These are phyloP conservation scores for Gymnopilus junonius DNA, from an alignment of 768 basidiomycete species.

Conservation along the genomic window DNA sequence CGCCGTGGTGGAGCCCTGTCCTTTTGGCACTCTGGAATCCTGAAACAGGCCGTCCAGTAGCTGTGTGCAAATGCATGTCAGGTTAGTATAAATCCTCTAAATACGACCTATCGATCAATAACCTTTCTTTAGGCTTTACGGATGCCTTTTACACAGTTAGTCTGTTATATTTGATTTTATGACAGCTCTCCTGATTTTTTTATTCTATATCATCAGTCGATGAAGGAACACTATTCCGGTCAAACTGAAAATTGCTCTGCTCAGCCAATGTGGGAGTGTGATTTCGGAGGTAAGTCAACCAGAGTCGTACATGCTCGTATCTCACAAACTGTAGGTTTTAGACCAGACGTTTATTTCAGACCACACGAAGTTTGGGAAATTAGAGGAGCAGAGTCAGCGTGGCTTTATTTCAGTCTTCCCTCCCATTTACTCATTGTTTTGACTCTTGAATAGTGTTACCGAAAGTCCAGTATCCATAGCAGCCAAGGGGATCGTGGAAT, in stretches of 20 bases:
- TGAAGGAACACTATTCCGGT: slow-evolving; percentile 67
- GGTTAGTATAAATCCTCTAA: slow-evolving; percentile 44
- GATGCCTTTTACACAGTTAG: slow-evolving; percentile 79
- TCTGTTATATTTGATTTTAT: neutral
- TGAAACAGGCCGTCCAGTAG: slow-evolving; percentile 63
- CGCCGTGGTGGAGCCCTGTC: slow-evolving; percentile 91
- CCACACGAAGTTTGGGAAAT: slow-evolving; percentile 91
- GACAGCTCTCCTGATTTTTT: neutral
- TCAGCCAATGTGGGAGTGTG: slow-evolving; percentile 60
- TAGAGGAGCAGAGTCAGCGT: slow-evolving; percentile 68
- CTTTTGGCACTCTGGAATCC: slow-evolving; percentile 79
- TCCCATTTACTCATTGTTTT: slow-evolving; percentile 2
- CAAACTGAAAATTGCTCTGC: slow-evolving; percentile 57
- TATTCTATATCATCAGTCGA: slow-evolving; percentile 41
- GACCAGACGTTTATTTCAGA: slow-evolving; percentile 69
- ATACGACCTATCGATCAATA: neutral
- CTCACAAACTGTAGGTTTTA: slow-evolving; percentile 48
- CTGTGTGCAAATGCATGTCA: slow-evolving; percentile 91
- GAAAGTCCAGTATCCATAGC: slow-evolving; percentile 86
- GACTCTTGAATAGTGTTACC: slow-evolving; percentile 61
- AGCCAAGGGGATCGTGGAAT: slow-evolving; percentile 60
- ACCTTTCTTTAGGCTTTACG: slow-evolving; percentile 65
- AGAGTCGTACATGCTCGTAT: neutral
- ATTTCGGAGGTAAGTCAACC: slow-evolving; percentile 59
- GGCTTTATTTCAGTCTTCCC: neutral